phyloP scores from a whole-genome alignment of 495 filamentous ascomycete genomes.

The Rhizodiscina lignyota region DNA sequence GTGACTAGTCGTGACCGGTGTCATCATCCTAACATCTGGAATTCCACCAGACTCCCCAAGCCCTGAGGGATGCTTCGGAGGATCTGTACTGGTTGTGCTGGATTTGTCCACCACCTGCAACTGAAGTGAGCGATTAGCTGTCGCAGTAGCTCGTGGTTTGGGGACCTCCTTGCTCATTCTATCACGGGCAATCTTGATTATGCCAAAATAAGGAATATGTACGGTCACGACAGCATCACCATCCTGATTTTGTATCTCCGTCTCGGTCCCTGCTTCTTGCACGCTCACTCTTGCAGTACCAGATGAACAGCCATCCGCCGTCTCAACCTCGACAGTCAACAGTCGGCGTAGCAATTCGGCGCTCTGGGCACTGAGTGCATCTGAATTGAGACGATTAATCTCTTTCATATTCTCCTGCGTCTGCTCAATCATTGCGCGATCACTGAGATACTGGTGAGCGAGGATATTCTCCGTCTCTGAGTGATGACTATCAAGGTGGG shows the following conservation, averaged over 20 bases:
- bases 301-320: constrained; percentile 1
- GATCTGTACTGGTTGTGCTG: neutral
- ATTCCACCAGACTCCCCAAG: neutral
- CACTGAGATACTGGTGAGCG: constrained; percentile 24
- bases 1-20: neutral
- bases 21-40: neutral
- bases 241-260: no score
- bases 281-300: no score
- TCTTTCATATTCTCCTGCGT: constrained; percentile 21
- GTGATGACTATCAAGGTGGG: constrained; percentile 14
- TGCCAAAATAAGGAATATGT: neutral
- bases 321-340: constrained; percentile 5
- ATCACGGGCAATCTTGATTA: neutral
- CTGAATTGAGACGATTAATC: neutral
- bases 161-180: neutral
- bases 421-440: constrained; percentile 29
- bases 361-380: constrained; percentile 7
- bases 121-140: no score
- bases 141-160: constrained; percentile 1
- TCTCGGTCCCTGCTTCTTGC: no score
- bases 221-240: no score
- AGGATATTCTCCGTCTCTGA: no score
- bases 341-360: constrained; percentile 7
- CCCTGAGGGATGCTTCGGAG: neutral
- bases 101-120: neutral